Base-by-base conservation (phyloP, 345 rosid genomes). In the Corchorus olitorius region DNA sequence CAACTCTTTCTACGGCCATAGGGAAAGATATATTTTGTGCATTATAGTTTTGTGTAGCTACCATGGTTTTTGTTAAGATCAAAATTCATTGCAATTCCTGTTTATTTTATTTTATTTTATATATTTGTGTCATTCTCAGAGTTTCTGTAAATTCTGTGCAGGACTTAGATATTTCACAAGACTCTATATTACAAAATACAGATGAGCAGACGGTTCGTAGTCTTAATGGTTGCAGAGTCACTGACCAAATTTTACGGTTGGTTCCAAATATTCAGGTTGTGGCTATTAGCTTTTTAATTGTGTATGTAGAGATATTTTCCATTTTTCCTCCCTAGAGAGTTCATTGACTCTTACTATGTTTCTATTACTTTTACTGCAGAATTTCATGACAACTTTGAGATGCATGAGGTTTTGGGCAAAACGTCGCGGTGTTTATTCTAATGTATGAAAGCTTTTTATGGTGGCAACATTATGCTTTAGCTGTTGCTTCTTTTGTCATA, bases 171-270 rank as follows among this genome's bases (percentile, higher is more conserved):
- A 74, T 96, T 81, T 93, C 97, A 19, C 97, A 93, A 81, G 99
- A 92, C 77, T 89, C 97, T 41, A 91, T 93, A 71, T 82, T 96
- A 76, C 98, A 93, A 78, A 93, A 89, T 83, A 85, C 94, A 17
- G 99, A 96, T 84, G 98, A 93, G 48, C 97, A 92, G 87, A 92
- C 98, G 72, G 98, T 96, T 80, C 97, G 94, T 73, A 96, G 99
- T 82, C 98, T 96, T 75, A 96, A 96, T 71, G 99, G 99, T 60
- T 96, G 99, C 85, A 88, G 99, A 87, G 98, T 96, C 53, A 96
- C 99, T 79, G 99, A 96, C 89, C 99, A 93, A 74, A 92, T 96
- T 86, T 82, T 96, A 86, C 97, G 97, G 45, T 80, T 93, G 84
- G 99, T 96, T 78, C 99, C 99, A 75, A 93, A 90, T 83, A 92